These are phyloP conservation scores for Russula compacta DNA, from an alignment of 768 basidiomycete genomes.

Conservation along the genomic window DNA sequence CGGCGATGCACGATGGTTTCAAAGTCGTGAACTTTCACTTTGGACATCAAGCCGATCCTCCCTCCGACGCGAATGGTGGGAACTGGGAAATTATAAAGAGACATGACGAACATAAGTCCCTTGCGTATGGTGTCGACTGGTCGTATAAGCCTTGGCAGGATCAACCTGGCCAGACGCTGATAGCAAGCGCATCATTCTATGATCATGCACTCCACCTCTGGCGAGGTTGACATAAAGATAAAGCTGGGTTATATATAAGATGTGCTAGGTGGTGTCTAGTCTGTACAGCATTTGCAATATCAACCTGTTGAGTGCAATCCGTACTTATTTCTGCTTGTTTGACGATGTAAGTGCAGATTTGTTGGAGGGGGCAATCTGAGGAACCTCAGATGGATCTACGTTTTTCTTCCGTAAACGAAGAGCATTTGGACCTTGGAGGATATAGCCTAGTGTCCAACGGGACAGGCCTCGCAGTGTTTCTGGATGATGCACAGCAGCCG, in stretches of 20 bases:
- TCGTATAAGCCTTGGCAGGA: constrained; percentile 34
- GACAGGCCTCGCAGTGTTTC: constrained; percentile 64
- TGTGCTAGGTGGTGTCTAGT: neutral
- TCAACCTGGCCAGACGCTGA: constrained; percentile 35
- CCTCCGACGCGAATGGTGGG: neutral
- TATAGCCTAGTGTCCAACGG: constrained; percentile 59
- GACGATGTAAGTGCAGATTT: neutral
- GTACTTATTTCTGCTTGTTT: neutral
- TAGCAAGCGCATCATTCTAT: constrained; percentile 94
- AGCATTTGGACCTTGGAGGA: constrained; percentile 51
- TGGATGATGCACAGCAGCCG: constrained; percentile 51
- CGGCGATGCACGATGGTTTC: constrained; percentile 97
- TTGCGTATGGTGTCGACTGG: constrained; percentile 95
- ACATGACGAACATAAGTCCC: constrained; percentile 68
- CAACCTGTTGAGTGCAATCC: neutral
- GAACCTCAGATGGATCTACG: constrained; percentile 14
- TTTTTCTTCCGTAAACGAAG: constrained; percentile 35
- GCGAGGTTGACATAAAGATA: constrained; percentile 40
- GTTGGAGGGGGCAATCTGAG: constrained; percentile 14
- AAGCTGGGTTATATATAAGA: neutral
- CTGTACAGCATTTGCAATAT: neutral
- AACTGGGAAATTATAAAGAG: constrained; percentile 39
- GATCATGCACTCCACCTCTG: constrained; percentile 80
- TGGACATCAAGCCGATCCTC: constrained; percentile 1
- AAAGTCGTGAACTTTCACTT: constrained; percentile 57